Evolutionary conservation across 2,329 filamentous ascomycete species (phyloP).

Genomic region (Aspergillus bombycis): DNA sequence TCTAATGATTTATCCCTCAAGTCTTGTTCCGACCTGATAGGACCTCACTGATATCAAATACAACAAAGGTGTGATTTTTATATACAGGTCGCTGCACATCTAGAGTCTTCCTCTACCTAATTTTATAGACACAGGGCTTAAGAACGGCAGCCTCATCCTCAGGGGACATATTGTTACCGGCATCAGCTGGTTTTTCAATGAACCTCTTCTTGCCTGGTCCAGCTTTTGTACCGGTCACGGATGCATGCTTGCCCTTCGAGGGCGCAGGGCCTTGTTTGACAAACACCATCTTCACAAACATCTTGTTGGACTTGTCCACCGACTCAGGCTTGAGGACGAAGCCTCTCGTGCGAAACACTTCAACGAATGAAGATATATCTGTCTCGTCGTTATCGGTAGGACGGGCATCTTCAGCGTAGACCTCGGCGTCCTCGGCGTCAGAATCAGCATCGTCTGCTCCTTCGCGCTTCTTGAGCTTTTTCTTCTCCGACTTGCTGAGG

Average conservation of each 20-base stretch:
- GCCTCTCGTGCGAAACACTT: slow-evolving; percentile 76
- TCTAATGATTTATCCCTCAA: slow-evolving; percentile 22
- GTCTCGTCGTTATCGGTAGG: slow-evolving; percentile 70
- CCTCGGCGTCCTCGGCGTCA: slow-evolving; percentile 54
- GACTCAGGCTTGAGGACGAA: slow-evolving; percentile 77
- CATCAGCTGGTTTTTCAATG: slow-evolving; percentile 58
- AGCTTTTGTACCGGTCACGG: slow-evolving; percentile 34
- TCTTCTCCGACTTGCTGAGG: slow-evolving; percentile 47
- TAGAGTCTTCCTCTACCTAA: slow-evolving; percentile 58
- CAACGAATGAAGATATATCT: slow-evolving; percentile 83
- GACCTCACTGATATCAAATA: slow-evolving; percentile 8
- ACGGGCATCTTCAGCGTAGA: slow-evolving; percentile 53
- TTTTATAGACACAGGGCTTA: slow-evolving; percentile 96
- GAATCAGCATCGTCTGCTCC: slow-evolving; percentile 48
- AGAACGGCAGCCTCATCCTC: slow-evolving; percentile 71
- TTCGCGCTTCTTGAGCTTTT: slow-evolving; percentile 51
- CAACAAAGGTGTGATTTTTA: slow-evolving; percentile 10
- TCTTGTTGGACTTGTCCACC: slow-evolving; percentile 86
- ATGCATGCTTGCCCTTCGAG: slow-evolving; percentile 70
- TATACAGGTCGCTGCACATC: slow-evolving; percentile 4
- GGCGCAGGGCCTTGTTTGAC: slow-evolving; percentile 74
- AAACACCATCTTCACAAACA: slow-evolving; percentile 98
- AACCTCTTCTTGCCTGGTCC: slow-evolving; percentile 54
- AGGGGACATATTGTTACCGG: slow-evolving; percentile 57
- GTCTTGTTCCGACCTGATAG: neutral